Percentiles rank a stretch among this genome's conserved stretches.
These are phyloP conservation scores for Wickerhamomyces queroliae DNA, from an alignment of 805 yeast genomes.

Conservation along the genomic window DNA sequence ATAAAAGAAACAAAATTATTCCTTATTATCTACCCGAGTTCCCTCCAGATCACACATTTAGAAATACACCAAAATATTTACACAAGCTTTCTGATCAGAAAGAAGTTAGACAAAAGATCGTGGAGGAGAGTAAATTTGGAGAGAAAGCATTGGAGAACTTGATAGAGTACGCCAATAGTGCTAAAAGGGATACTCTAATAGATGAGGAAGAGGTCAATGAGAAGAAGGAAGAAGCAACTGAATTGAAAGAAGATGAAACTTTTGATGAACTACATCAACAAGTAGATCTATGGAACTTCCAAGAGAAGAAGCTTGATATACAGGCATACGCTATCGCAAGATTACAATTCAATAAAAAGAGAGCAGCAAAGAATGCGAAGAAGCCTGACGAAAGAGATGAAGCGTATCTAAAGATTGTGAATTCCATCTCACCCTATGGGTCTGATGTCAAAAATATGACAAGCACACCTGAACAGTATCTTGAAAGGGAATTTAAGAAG, in stretches of 20 bases:
- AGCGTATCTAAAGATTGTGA: slow-evolving; percentile 5
- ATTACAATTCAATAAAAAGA: slow-evolving; percentile 28
- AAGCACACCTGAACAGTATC: slow-evolving; percentile 21
- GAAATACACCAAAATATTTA: slow-evolving; percentile 65
- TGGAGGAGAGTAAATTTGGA: slow-evolving; percentile 75
- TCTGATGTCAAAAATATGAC: slow-evolving; percentile 3
- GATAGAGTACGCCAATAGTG: slow-evolving; percentile 19
- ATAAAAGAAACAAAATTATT: slow-evolving; percentile 37
- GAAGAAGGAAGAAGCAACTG: slow-evolving; percentile 1
- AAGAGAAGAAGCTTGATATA: slow-evolving; percentile 41
- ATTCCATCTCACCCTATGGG: slow-evolving; percentile 6
- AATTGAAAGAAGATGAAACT: slow-evolving; percentile 1
- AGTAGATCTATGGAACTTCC: slow-evolving; percentile 6
- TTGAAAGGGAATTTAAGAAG: slow-evolving; percentile 25
- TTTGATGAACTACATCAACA: neutral
- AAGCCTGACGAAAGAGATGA: slow-evolving; percentile 9
- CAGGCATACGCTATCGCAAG: slow-evolving; percentile 51
- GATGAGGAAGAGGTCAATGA: slow-evolving; percentile 6
- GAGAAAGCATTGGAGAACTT: slow-evolving; percentile 70
- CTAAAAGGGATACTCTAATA: slow-evolving; percentile 6
- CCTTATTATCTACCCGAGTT: slow-evolving; percentile 80
- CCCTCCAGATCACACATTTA: slow-evolving; percentile 93
- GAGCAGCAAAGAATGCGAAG: slow-evolving; percentile 14
- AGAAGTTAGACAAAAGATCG: slow-evolving; percentile 61
- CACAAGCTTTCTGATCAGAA: slow-evolving; percentile 64